Base-by-base conservation (phyloP, 2,329 filamentous ascomycete genomes). In the Zopfia rhizophila region DNA sequence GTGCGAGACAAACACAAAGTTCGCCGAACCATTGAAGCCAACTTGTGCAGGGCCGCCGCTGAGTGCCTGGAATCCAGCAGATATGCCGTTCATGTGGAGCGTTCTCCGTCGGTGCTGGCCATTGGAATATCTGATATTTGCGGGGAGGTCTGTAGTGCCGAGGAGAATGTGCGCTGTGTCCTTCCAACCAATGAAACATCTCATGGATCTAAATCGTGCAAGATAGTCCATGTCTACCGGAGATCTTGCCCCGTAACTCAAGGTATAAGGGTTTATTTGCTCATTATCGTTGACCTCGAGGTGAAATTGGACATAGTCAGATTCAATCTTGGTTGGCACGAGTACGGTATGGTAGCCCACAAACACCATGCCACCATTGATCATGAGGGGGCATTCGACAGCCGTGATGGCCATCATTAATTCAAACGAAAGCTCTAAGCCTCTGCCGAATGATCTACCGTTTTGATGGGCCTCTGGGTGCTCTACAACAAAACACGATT, bases 271-370 rank as follows among this genome's bases (percentile, higher is more conserved):
- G 28, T 41, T 41, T 4, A 41, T 41, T 16, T 41, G 38, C 3
- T 17, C 17, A 16, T 32, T 11, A 10, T 31, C 11, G 17, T 14
- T 24, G 3, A 24, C n/a, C 14, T 13, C 19, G 2, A 32, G 13
- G 13, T 41, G 38, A 17, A 41, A 41, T 25, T 41, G 38, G 4
- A 14, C 25, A 28, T 24, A 41, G 16, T 18, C 13, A 11, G 7
- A 6, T 13, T 41, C 7, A 10, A 23, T 12, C 25, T n/a, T 10
- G 7, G 18, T 32, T 2, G 38, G 38, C 11, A 32, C 11, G 7
- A 41, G 13, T 4, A 32, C 28, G 13, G 38, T 32, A 3, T 41
- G 38, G 18, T 41, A 41, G n/a, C 38, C 38, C 8, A 23, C 18
- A 16, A 41, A 21, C 5, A 41, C 17, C 13, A 41, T 4, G 1